phyloP scores from a whole-genome alignment of 140 eudicot genomes.

The Flaveria floridana region DNA sequence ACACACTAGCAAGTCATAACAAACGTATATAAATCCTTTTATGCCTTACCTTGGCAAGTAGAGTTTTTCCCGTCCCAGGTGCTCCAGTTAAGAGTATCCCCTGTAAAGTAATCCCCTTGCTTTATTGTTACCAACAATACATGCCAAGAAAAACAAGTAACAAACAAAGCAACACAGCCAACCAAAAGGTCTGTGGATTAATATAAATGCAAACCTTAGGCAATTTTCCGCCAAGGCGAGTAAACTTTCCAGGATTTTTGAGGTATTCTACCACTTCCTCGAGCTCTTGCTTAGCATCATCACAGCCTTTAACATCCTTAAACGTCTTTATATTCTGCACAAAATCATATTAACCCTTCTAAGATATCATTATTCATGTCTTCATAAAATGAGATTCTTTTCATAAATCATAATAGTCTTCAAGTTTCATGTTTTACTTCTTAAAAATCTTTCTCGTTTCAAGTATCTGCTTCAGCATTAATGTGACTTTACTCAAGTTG shows the following conservation, averaged over 20 bases:
- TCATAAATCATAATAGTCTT: not conserved
- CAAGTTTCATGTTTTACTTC: slow-evolving; percentile 13
- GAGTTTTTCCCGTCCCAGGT: slow-evolving; percentile 98
- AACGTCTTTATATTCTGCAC: slow-evolving; percentile 78
- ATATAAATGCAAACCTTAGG: slow-evolving; percentile 68
- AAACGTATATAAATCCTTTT: not conserved
- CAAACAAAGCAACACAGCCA: slow-evolving; percentile 23
- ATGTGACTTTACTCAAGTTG: not conserved
- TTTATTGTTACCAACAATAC: slow-evolving; percentile 9
- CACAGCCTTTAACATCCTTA: slow-evolving; percentile 90
- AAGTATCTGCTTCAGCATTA: not conserved
- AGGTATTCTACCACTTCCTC: slow-evolving; percentile 92
- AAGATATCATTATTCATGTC: not conserved
- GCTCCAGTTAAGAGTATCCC: slow-evolving; percentile 98
- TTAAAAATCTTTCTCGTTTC: not conserved
- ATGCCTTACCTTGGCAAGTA: slow-evolving; percentile 80
- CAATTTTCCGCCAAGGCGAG: slow-evolving; percentile 91
- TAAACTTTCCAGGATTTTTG: slow-evolving; percentile 49
- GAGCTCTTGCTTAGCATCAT: slow-evolving; percentile 89
- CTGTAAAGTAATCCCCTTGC: slow-evolving; percentile 39
- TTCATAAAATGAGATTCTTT: not conserved
- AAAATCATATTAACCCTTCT: not conserved
- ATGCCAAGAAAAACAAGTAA: not conserved
- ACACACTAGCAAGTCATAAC: slow-evolving; percentile 2
- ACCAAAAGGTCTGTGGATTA: not conserved